These are phyloP conservation scores for Cynara cardunculus DNA, from an alignment of 129 eudicot species.

Conservation along the genomic window DNA sequence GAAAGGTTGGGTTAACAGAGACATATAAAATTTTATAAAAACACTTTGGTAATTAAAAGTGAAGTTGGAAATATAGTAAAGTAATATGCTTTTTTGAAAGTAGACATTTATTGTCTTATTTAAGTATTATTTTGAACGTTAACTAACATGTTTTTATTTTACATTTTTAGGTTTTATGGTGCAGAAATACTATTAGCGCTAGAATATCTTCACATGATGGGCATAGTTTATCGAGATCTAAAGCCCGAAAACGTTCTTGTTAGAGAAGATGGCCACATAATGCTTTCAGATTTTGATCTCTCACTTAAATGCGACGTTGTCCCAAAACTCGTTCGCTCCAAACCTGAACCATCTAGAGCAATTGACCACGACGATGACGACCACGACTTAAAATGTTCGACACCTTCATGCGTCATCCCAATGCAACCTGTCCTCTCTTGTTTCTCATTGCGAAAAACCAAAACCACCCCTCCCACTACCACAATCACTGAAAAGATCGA, in stretches of 20 bases:
- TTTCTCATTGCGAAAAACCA: slow-evolving; percentile 38
- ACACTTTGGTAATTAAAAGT: background rate
- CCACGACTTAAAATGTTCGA: slow-evolving; percentile 33
- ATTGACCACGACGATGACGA: background rate
- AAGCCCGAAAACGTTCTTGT: slow-evolving; percentile 79
- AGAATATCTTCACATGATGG: slow-evolving; percentile 89
- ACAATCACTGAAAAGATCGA: slow-evolving; percentile 21
- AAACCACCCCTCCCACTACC: slow-evolving; percentile 32
- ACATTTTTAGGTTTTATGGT: slow-evolving; percentile 56
- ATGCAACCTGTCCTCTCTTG: slow-evolving; percentile 63
- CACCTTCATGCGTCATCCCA: slow-evolving; percentile 58
- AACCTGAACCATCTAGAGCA: slow-evolving; percentile 17
- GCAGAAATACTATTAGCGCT: slow-evolving; percentile 65
- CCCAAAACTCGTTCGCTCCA: slow-evolving; percentile 49
- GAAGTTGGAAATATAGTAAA: background rate
- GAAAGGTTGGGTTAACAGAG: no score
- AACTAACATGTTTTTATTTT: background rate
- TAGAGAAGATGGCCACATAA: slow-evolving; percentile 76
- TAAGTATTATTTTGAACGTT: background rate
- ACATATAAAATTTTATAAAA: no score
- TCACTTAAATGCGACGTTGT: slow-evolving; percentile 70
- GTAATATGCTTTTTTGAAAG: background rate
- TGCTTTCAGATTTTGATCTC: slow-evolving; percentile 78
- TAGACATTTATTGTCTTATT: background rate
- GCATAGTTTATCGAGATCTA: slow-evolving; percentile 67